These are phyloP conservation scores for Aspergillus sp. DNA, from an alignment of 2,329 filamentous ascomycete genomes.

Conservation along the genomic window DNA sequence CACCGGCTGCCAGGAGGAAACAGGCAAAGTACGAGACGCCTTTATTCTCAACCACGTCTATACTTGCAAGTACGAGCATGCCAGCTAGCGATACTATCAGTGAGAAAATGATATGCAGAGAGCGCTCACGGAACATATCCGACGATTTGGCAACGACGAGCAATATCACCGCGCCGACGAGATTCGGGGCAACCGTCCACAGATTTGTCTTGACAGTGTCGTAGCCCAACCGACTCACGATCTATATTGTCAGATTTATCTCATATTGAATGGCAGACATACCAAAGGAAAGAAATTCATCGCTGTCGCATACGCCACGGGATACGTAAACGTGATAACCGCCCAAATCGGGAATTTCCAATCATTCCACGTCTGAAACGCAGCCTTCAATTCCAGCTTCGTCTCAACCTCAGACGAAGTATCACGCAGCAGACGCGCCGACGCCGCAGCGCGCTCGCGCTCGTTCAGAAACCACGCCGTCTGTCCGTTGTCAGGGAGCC, in stretches of 20 bases:
- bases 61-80: constrained; percentile 46
- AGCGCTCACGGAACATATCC: constrained; percentile 48
- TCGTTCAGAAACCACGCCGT: constrained; percentile 42
- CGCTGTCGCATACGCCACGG: constrained; percentile 48
- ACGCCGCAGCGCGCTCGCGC: constrained; percentile 41
- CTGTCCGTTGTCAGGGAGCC: constrained; percentile 32
- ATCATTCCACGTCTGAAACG: constrained; percentile 45
- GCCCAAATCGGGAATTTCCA: constrained; percentile 48
- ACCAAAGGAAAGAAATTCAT: constrained; percentile 51
- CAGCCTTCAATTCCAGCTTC: constrained; percentile 41
- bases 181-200: constrained; percentile 51
- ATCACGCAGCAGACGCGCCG: constrained; percentile 47
- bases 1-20: constrained; percentile 46
- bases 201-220: constrained; percentile 49
- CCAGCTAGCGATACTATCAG: constrained; percentile 44
- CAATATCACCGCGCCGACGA: constrained; percentile 49
- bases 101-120: constrained; percentile 46
- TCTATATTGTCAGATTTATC: constrained; percentile 16
- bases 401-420: constrained; percentile 41
- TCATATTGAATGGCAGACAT: background rate
- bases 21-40: constrained; percentile 52
- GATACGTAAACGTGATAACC: constrained; percentile 50
- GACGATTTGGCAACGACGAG: constrained; percentile 47
- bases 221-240: constrained; percentile 48
- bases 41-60: constrained; percentile 44